phyloP scores from a whole-genome alignment of 148 eudicot species.

The Rhododendron molle region DNA sequence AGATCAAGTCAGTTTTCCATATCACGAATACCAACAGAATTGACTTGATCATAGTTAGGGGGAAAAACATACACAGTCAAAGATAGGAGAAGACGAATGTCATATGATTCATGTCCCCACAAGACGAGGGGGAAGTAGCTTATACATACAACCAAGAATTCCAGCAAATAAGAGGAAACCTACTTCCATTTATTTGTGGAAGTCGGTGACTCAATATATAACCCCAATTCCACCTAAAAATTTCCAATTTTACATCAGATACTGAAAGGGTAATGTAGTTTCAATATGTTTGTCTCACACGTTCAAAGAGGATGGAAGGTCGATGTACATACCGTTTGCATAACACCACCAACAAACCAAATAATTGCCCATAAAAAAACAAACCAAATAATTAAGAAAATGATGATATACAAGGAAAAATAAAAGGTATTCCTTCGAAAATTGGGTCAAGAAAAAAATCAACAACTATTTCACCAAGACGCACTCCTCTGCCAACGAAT shows the following conservation, averaged over 20 bases:
- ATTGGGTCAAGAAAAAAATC: not conserved
- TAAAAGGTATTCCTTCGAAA: not conserved
- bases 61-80: not conserved
- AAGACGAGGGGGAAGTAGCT: too few species aligned
- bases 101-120: not conserved
- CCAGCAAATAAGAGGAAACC: not conserved
- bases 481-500: not conserved
- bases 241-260: not conserved
- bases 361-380: too few species aligned
- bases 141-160: not conserved
- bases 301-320: not conserved
- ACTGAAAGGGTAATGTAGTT: not conserved
- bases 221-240: not conserved
- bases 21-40: conserved; percentile 10
- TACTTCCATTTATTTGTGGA: not conserved
- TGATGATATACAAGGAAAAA: not conserved
- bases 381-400: not conserved
- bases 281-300: not conserved
- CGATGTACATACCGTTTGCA: not conserved
- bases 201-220: not conserved
- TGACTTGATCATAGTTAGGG: not conserved
- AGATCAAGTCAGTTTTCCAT: conserved; percentile 48
- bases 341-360: not conserved
- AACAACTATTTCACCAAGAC: not conserved
- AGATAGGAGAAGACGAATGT: not conserved